phyloP scores from a whole-genome alignment of 1,139 yeast species.

The Candida sp. region DNA sequence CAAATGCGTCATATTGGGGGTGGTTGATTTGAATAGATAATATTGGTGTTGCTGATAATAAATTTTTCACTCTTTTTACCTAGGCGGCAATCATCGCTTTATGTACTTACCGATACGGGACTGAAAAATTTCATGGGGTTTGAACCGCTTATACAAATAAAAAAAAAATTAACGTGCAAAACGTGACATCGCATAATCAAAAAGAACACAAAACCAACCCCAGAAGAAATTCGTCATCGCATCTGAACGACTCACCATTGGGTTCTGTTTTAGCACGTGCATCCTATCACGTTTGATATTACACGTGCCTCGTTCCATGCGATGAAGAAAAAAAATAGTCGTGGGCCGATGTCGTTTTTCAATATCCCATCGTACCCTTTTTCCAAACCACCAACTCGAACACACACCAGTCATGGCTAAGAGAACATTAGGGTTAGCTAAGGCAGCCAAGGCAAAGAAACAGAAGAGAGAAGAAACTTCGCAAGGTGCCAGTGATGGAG shows the following conservation, averaged over 20 bases:
- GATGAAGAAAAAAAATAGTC: no score
- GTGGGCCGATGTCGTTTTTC: no score
- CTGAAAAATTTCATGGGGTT: not conserved
- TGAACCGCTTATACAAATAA: not conserved
- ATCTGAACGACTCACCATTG: not conserved
- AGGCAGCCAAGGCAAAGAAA: constrained; percentile 57
- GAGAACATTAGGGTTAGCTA: constrained; percentile 85
- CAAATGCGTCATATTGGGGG: constrained; percentile 31
- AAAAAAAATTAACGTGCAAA: not conserved
- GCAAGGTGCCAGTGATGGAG: constrained; percentile 16
- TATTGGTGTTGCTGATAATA: not conserved
- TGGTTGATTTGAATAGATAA: not conserved
- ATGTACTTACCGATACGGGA: not conserved
- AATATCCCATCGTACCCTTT: no score
- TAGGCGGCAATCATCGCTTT: no score
- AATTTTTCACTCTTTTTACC: not conserved
- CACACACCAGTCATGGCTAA: constrained; percentile 53
- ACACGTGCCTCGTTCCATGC: no score
- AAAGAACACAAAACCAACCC: not conserved
- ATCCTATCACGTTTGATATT: no score
- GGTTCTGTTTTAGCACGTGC: not conserved
- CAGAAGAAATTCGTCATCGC: not conserved
- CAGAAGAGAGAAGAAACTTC: constrained; percentile 34
- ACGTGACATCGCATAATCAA: constrained; percentile 3
- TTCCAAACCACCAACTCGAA: not conserved